Conservation (phyloP, 306 rosid species). For the Lablab purpureus region DNA sequence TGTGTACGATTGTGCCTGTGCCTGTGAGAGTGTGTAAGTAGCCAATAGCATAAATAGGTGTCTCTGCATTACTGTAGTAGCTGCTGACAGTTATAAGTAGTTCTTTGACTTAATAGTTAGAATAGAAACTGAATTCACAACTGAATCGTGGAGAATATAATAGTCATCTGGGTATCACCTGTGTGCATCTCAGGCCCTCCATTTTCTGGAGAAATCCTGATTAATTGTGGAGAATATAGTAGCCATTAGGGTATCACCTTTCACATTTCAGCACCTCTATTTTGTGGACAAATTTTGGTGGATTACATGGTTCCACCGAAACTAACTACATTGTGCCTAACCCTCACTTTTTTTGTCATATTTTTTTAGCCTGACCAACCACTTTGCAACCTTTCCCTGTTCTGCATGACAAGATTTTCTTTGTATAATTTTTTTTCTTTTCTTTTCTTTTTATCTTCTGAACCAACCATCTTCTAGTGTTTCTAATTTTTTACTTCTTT, state of each 20-base stretch:
- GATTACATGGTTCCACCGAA: not conserved
- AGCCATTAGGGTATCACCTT: not conserved
- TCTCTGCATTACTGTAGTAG: not conserved
- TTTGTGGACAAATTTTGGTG: not conserved
- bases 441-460: not conserved
- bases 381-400: not conserved
- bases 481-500: not conserved
- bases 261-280: not conserved
- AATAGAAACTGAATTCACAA: not conserved
- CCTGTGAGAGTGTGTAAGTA: not conserved
- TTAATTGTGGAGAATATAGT: not conserved
- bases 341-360: not conserved
- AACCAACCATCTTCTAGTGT: not conserved
- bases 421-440: not conserved
- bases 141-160: not conserved
- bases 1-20: not conserved
- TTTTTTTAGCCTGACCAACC: not conserved
- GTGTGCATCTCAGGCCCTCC: not conserved
- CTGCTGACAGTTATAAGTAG: too few relatives aligned
- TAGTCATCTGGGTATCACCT: not conserved
- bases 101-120: too few relatives aligned
- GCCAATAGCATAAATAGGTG: not conserved
- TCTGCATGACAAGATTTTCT: not conserved
- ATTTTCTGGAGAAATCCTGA: not conserved
- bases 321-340: not conserved